A percentile compares a stretch with the other conserved stretches of the same genome.
These are phyloP conservation scores for Anthracocystis walkeri DNA, from an alignment of 1,284 basidiomycete species.

Conservation along the genomic window DNA sequence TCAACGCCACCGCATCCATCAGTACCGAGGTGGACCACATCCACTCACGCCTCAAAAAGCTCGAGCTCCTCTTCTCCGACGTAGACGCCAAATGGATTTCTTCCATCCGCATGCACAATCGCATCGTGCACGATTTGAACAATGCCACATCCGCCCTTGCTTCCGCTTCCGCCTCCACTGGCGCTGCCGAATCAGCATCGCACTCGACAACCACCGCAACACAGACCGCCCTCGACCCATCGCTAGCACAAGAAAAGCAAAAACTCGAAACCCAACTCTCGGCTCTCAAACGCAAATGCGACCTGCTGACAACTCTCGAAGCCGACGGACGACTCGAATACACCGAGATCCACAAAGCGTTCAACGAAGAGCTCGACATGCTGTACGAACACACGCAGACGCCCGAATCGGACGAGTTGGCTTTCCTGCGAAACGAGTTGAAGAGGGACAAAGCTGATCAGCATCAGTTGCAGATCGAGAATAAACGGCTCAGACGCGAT, in stretches of 20 bases:
- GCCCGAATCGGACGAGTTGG: conserved; percentile 58
- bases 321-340: conserved; percentile 66
- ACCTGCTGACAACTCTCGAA: conserved; percentile 61
- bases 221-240: neutral
- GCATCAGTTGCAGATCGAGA: conserved; percentile 46
- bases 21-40: conserved; percentile 25
- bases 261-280: conserved; percentile 48
- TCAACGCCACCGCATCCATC: conserved; percentile 22
- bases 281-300: conserved; percentile 55
- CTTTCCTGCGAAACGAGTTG: conserved; percentile 49
- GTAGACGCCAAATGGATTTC: conserved; percentile 39
- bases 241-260: conserved; percentile 17
- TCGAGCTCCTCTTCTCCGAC: conserved; percentile 23
- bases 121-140: conserved; percentile 35
- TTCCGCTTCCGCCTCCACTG: neutral
- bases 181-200: neutral
- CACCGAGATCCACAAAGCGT: conserved; percentile 66
- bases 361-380: conserved; percentile 67
- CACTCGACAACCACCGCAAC: neutral
- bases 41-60: conserved; percentile 20
- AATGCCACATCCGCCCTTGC: conserved; percentile 8
- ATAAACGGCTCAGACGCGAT: conserved; percentile 48
- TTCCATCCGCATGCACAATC: conserved; percentile 44
- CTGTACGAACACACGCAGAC: conserved; percentile 64
- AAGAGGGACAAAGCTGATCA: conserved; percentile 51